Conservation (phyloP, 352 stramenopile species). For the Pythium sukuiense region DNA sequence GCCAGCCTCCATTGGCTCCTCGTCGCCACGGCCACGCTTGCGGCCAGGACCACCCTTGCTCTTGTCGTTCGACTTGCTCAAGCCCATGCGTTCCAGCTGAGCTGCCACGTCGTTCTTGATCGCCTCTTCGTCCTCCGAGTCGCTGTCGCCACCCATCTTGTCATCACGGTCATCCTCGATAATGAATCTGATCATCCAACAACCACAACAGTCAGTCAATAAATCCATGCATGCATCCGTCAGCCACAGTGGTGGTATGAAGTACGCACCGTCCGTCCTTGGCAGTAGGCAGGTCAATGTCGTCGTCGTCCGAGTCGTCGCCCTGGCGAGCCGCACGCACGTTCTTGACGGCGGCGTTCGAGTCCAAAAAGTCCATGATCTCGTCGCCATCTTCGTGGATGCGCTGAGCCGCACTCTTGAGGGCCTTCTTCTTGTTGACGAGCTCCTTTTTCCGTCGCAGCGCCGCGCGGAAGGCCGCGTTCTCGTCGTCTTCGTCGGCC, state of each 20-base stretch:
- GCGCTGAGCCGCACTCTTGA: constrained; percentile 28
- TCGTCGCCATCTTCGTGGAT: constrained; percentile 84
- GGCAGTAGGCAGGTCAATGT: constrained; percentile 87
- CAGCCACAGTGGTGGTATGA: too few species aligned
- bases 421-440: constrained; percentile 65
- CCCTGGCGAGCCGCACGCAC: constrained; percentile 59
- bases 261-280: constrained; percentile 88
- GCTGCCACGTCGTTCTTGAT: constrained; percentile 83
- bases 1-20: constrained; percentile 60
- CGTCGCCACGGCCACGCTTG: constrained; percentile 65
- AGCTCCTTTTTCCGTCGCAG: constrained; percentile 80
- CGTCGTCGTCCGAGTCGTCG: constrained; percentile 56
- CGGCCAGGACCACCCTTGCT: constrained; percentile 35
- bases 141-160: constrained; percentile 57
- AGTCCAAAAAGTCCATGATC: constrained; percentile 93
- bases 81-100: constrained; percentile 82
- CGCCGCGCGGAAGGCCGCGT: constrained; percentile 79
- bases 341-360: constrained; percentile 89
- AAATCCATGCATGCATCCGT: not conserved
- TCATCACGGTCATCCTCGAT: constrained; percentile 66
- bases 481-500: constrained; percentile 59
- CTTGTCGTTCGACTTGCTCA: constrained; percentile 45
- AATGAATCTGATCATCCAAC: constrained; percentile 54
- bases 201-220: constrained; percentile 22
- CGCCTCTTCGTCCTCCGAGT: constrained; percentile 62